Evolutionary conservation across 352 stramenopile genomes (phyloP), one percentile per base, ranked within the genome.

Genomic region (Globisporangium iwayamae): DNA sequence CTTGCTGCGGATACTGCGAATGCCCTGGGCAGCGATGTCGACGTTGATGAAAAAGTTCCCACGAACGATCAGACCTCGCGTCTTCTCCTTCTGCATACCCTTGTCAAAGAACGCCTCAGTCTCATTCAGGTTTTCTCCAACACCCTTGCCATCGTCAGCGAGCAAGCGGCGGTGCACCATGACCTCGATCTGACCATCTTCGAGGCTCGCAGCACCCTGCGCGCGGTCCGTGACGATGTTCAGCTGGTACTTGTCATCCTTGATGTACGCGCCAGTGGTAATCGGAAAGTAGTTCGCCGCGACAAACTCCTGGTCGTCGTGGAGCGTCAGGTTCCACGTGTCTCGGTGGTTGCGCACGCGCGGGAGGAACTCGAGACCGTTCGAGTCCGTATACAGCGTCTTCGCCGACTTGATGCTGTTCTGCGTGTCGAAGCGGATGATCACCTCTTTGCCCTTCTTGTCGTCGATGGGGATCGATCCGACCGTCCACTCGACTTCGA

Each of bases 251-350:
- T 85, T 79, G 16, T 81, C 65, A 63, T 98, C 91, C 71, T 98
- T 89, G 62, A 99, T 79, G 65, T 96, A 99, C 8, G 93, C 89
- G 16, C 91, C 91, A 6, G 94, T 89, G 57, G 93, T 99, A n/a
- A 99, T 92, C 1, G 97, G 97, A 66, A 98, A 98, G 78, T 98
- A 99, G 73, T 99, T 99, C 45, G 92, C 95, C 13, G 96, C 86
- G 47, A 99, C 87, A 51, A 87, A 90, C 73, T 99, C 93, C 56
- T 90, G 83, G 25, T 97, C 88, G 39, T 96, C 96, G 63, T 73
- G 97, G 36, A 78, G 72, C 51, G 79, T 86, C 38, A 98, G 62
- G 58, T 98, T 83, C 86, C 87, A 98, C 38, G 90, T 97, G 30
- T 90, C 83, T 20, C 94, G 80, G 65, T 92, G 79, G 72, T 98